Conservation (phyloP, 2,329 filamentous ascomycete species). For the Penicillium griseofulvum region DNA sequence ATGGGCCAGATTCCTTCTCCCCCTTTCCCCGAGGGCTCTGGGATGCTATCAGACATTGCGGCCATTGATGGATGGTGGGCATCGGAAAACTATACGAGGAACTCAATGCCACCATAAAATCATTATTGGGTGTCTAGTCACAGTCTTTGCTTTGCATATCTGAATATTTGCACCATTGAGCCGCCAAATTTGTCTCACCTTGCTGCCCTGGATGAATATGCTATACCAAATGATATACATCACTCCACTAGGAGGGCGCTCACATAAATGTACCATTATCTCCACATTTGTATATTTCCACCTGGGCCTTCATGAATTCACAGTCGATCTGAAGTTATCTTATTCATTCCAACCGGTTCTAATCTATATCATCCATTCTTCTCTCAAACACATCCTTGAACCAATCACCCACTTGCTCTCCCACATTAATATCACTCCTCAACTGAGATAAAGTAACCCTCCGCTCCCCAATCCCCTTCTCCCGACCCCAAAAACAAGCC, state of each 20-base stretch:
- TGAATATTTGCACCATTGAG: neutral
- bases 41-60: slow-evolving; percentile 22
- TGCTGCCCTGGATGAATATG: neutral
- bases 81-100: slow-evolving; percentile 13
- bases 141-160: neutral
- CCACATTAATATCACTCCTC: neutral
- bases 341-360: neutral
- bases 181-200: neutral
- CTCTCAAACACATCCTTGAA: slow-evolving; percentile 10
- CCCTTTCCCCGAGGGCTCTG: slow-evolving; percentile 13
- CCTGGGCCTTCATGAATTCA: neutral
- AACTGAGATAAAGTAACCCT: slow-evolving; percentile 28
- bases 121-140: neutral
- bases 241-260: neutral
- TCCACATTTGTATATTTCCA: neutral
- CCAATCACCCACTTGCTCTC: slow-evolving; percentile 14
- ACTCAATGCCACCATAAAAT: neutral
- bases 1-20: slow-evolving; percentile 9
- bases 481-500: slow-evolving; percentile 45
- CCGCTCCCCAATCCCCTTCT: slow-evolving; percentile 39
- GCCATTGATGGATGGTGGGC: slow-evolving; percentile 36
- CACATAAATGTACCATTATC: neutral
- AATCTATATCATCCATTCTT: slow-evolving; percentile 4
- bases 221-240: neutral
- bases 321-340: no score